phyloP scores from a whole-genome alignment of 2,329 filamentous ascomycete genomes.

The Ophiosphaerella herpotricha region DNA sequence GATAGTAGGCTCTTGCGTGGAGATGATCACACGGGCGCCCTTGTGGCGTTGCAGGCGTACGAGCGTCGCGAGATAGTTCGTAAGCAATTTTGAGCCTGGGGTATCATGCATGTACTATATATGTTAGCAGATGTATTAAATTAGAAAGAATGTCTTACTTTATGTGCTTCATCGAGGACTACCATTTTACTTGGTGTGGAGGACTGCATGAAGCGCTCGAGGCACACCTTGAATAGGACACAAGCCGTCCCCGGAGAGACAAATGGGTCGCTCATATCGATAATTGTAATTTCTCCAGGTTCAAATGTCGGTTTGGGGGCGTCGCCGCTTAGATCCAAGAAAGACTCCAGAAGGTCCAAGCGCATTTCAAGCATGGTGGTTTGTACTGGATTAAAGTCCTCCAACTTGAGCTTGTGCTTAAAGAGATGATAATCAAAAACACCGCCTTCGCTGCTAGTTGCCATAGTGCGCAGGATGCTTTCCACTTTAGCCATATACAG shows the following conservation, averaged over 20 bases:
- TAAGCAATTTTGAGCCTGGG: conserved; percentile 62
- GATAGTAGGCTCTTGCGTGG: conserved; percentile 78
- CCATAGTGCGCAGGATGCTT: conserved; percentile 61
- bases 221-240: conserved; percentile 71
- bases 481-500: conserved; percentile 58
- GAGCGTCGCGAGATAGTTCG: conserved; percentile 63
- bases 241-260: conserved; percentile 70
- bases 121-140: conserved; percentile 2
- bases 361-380: conserved; percentile 61
- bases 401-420: conserved; percentile 16
- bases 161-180: conserved; percentile 78
- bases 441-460: conserved; percentile 50
- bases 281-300: conserved; percentile 63
- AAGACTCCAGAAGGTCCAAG: conserved; percentile 66
- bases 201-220: conserved; percentile 66
- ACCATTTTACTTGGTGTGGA: conserved; percentile 58
- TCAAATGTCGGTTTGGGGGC: conserved; percentile 22
- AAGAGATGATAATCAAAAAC: conserved; percentile 55
- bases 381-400: conserved; percentile 49
- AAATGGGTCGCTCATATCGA: conserved; percentile 76
- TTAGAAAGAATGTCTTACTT: conserved; percentile 48
- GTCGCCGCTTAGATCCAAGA: conserved; percentile 53
- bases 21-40: conserved; percentile 69
- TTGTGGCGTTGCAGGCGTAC: conserved; percentile 75
- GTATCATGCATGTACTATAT: conserved; percentile 62